A percentile compares a stretch with the other conserved stretches of the same genome.
These are phyloP conservation scores for Vanilla planifolia DNA, from an alignment of 106 monocot genomes.

Conservation along the genomic window DNA sequence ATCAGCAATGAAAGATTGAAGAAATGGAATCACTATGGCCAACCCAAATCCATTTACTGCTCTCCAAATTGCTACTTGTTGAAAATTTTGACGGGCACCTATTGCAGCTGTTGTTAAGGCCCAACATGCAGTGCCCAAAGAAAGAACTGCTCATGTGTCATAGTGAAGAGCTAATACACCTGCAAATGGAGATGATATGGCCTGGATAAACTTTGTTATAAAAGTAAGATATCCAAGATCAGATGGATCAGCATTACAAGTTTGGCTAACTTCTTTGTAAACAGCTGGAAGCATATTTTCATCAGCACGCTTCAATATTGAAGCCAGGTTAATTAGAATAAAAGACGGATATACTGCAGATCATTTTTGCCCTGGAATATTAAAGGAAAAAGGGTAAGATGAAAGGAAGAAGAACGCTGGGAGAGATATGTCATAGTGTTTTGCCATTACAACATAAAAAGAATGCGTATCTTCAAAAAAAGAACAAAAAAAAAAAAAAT, in stretches of 20 bases:
- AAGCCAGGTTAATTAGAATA: constrained; percentile 84
- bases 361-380: constrained; percentile 12
- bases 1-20: constrained; percentile 94
- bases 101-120: constrained; percentile 90
- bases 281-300: constrained; percentile 97
- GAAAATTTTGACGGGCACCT: constrained; percentile 59
- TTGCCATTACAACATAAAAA: too few species aligned
- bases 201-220: constrained; percentile 70
- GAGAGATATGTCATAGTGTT: too few species aligned
- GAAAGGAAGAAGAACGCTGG: too few species aligned
- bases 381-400: too few species aligned
- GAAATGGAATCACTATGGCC: constrained; percentile 85
- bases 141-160: constrained; percentile 71
- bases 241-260: constrained; percentile 82
- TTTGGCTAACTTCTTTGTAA: constrained; percentile 92
- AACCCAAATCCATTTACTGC: constrained; percentile 90
- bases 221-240: constrained; percentile 95
- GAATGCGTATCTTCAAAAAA: too few species aligned
- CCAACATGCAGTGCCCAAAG: constrained; percentile 83
- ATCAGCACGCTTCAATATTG: constrained; percentile 90
- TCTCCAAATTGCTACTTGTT: constrained; percentile 76
- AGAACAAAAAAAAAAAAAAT: too few species aligned
- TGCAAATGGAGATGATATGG: constrained; percentile 85
- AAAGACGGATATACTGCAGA: constrained; percentile 86
- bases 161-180: constrained; percentile 83